phyloP scores from a whole-genome alignment of 257 asterid genomes.

The Ligustrum vulgare region DNA sequence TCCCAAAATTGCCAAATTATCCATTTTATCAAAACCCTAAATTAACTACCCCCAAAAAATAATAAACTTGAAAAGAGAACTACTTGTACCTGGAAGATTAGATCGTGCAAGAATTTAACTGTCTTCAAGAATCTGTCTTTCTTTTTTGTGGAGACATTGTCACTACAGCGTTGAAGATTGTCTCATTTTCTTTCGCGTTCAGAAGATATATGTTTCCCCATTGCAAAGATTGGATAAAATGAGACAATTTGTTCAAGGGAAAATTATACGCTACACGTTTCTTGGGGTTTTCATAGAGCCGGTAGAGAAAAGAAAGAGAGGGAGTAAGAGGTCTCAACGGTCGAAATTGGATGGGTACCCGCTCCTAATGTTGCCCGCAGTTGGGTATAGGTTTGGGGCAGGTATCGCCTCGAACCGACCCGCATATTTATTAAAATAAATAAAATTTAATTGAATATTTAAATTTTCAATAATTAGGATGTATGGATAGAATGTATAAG shows the following conservation, averaged over 20 bases:
- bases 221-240: conserved; percentile 27
- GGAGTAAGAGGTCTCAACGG: conserved; percentile 29
- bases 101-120: conserved; percentile 32
- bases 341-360: too few species aligned
- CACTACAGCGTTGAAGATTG: conserved; percentile 48
- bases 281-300: conserved; percentile 15
- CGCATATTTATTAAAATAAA: too few species aligned
- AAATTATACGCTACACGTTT: conserved; percentile 2
- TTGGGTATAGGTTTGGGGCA: too few species aligned
- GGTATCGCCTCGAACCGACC: too few species aligned
- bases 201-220: conserved; percentile 51
- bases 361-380: too few species aligned
- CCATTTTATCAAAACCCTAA: conserved; percentile 29
- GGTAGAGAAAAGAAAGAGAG: conserved; percentile 11
- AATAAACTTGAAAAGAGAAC: conserved; percentile 4
- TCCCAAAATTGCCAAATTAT: conserved; percentile 34
- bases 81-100: conserved; percentile 52
- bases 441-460: too few species aligned
- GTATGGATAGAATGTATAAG: too few species aligned
- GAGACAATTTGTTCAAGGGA: not conserved
- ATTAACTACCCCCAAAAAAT: conserved; percentile 8
- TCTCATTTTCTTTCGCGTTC: conserved; percentile 55
- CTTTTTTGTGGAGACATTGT: conserved; percentile 44
- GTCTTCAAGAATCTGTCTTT: conserved; percentile 56
- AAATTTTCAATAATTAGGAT: too few species aligned